phyloP scores from a whole-genome alignment of 768 basidiomycete genomes.

The Kwoniella mangroviensis region DNA sequence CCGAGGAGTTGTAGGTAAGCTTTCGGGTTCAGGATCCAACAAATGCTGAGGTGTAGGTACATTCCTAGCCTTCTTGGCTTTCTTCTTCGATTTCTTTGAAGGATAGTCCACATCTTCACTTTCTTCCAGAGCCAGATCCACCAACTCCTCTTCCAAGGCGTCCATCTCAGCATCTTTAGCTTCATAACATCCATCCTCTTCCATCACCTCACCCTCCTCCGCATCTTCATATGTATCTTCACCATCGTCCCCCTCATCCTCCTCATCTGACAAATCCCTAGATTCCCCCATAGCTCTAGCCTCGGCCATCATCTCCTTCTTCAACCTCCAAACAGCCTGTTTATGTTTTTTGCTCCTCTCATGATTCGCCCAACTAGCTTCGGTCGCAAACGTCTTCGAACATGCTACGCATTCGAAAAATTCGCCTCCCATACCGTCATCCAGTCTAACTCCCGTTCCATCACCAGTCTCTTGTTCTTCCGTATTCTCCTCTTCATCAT shows the following conservation, averaged over 20 bases:
- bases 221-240: conserved; percentile 29
- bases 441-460: conserved; percentile 28
- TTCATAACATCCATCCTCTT: conserved; percentile 11
- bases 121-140: conserved; percentile 19
- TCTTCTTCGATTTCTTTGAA: conserved; percentile 22
- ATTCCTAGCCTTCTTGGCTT: conserved; percentile 18
- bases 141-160: conserved; percentile 19
- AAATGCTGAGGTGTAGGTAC: conserved; percentile 15
- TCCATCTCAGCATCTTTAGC: conserved; percentile 16
- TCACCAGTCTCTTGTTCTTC: conserved; percentile 51
- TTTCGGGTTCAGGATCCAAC: conserved; percentile 5
- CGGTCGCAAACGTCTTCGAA: conserved; percentile 82
- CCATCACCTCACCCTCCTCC: conserved; percentile 20
- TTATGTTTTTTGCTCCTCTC: conserved; percentile 93
- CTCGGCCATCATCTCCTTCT: conserved; percentile 70
- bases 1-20: conserved; percentile 7
- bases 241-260: conserved; percentile 34
- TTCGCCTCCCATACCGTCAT: conserved; percentile 34
- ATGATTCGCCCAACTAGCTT: conserved; percentile 94
- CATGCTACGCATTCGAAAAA: conserved; percentile 86
- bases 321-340: conserved; percentile 81
- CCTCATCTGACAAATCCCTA: conserved; percentile 25
- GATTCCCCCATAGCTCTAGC: conserved; percentile 20
- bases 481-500: conserved; percentile 39
- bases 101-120: conserved; percentile 23